These are phyloP conservation scores for Dryas drummondii DNA, from an alignment of 306 rosid genomes.

Conservation along the genomic window DNA sequence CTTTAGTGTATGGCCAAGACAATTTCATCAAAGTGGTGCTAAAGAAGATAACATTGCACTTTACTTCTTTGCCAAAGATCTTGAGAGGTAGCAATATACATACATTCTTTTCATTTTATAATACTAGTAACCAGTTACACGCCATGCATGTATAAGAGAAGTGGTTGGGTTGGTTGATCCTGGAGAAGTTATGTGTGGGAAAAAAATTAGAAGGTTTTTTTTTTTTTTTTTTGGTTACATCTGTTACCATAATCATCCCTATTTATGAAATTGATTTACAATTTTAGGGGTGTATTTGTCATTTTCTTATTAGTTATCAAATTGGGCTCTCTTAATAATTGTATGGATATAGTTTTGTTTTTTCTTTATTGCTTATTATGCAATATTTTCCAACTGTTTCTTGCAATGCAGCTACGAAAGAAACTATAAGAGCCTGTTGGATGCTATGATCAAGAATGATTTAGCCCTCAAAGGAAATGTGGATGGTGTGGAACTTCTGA, in stretches of 20 bases:
- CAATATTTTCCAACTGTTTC: slow-evolving; percentile 13
- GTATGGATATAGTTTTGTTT: not conserved
- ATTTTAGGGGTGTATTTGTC: too few species aligned
- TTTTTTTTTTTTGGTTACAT: not conserved
- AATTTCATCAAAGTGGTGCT: slow-evolving; percentile 66
- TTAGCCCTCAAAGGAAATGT: slow-evolving; percentile 73
- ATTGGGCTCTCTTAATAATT: too few species aligned
- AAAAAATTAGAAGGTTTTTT: not conserved
- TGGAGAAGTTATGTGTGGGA: too few species aligned
- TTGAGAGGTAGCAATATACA: slow-evolving; percentile 53
- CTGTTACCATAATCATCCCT: too few species aligned
- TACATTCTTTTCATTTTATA: slow-evolving; percentile 13
- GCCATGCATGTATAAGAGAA: too few species aligned
- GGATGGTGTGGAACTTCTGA: slow-evolving; percentile 77
- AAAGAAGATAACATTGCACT: slow-evolving; percentile 89
- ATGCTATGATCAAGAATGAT: slow-evolving; percentile 77
- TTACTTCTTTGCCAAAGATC: slow-evolving; percentile 86
- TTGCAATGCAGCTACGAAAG: slow-evolving; percentile 67
- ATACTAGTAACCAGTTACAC: too few species aligned
- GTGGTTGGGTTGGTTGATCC: too few species aligned
- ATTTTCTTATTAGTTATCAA: too few species aligned
- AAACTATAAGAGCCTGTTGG: slow-evolving; percentile 66
- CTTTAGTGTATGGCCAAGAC: slow-evolving; percentile 78
- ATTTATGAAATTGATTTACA: too few species aligned
- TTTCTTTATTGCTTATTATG: slow-evolving; percentile 1